Base-by-base conservation (phyloP, 2,329 filamentous ascomycete genomes). In the Cercospora sesami region DNA sequence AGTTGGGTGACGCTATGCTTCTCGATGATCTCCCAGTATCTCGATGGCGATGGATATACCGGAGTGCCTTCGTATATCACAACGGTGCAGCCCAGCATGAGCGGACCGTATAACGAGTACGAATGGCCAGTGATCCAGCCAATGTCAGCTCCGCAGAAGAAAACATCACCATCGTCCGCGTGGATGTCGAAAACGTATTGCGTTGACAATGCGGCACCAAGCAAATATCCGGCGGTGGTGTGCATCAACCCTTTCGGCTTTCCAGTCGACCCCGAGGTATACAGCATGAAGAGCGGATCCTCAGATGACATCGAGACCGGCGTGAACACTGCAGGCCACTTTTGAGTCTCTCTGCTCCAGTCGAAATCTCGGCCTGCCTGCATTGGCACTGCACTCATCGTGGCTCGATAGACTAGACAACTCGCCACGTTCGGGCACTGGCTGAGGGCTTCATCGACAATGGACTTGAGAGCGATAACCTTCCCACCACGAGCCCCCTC, bases 401-500 rank as follows among this genome's bases (percentile, higher is more conserved):
- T 39, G 7, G 33, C 33, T 39, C 33, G 33, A n/a, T 16, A 39
- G 33, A 39, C 33, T 6, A 39, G 33, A 39, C 33, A 39, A 14
- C 33, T 39, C 33, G 33, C 33, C 6, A 39, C 33, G 7, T 39
- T 39, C 16, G 33, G 33, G 5, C 33, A 39, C 75, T 91, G 91
- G 14, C 33, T 39, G 5, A 39, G 33, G 3, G 33, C 33, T 39
- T 39, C 33, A n/a, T 39, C 33, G 6, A 39, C 14, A 3, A 39
- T 39, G 14, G 33, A 39, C 33, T 39, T 39, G 33, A 39, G 33
- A 39, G 33, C 33, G 79, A 97, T 97, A 76, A 95, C 81, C 85
- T 97, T 97, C 79, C 94, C 94, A 75, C 94, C 94, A 76, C 94
- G 92, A 86, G 94, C 96, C 77, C 94, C 94, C 86, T 97, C 94